Evolutionary conservation across 768 basidiomycete genomes (phyloP), one percentile per base, ranked within the genome.

Genomic region (Lactarius deliciosus): DNA sequence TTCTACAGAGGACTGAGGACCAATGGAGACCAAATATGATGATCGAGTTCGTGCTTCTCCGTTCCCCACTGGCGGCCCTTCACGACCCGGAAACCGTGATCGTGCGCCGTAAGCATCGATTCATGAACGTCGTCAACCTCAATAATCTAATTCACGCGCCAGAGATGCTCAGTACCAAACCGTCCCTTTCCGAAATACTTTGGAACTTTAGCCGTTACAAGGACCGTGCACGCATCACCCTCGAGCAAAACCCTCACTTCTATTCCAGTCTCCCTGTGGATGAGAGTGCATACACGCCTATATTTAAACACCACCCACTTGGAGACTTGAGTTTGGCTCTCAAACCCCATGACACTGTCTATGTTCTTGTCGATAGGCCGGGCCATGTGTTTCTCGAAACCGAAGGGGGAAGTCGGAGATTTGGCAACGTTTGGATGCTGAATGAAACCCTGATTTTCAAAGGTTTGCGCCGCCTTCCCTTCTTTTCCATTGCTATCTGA

Each of bases 171-270:
- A 16, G 63, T 34, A 1, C 25, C 43, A 61, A 16, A 6, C 32
- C 67, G 5, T n/a, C 11, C 6, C 25, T 40, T 15, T 18, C 45
- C 16, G 68, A 68, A 54, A 54, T 68, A 25, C 15, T 65, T 9
- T 68, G 68, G 68, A 68, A 65, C n/a, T 65, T 68, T 38, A 45
- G 45, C 47, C 60, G 61, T 10, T 57, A 22, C 28, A 34, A 32
- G n/a, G 65, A 34, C n/a, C 13, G 18, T 8, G n/a, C 7, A 32
- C 65, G 61, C 9, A 28, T 66, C 9, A 66, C 60, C 8, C 61
- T 66, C 16, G 28, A 57, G 56, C 45, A 66, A 15, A 66, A 66
- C 16, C 60, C 65, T 32, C 65, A 62, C n/a, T 66, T 66, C 38
- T 66, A 66, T 40, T 58, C 57, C 8, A 58, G 18, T 8, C 36